A percentile compares a stretch with the other conserved stretches of the same genome.
These are phyloP conservation scores for Cylindrotheca closterium DNA, from an alignment of 108 stramenopile species.

Conservation along the genomic window DNA sequence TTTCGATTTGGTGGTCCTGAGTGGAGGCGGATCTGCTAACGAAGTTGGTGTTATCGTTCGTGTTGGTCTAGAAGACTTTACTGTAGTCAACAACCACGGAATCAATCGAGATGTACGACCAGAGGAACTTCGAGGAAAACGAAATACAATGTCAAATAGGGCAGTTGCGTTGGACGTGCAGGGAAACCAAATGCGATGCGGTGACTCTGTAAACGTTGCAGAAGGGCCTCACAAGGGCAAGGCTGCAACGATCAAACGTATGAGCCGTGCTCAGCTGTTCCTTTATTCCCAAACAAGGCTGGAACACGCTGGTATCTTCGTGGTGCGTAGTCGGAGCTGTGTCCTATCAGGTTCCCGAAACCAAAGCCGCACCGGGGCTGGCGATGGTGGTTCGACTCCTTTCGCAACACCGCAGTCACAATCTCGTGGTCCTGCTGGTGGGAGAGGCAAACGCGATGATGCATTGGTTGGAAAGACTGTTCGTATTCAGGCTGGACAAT, in stretches of 20 bases:
- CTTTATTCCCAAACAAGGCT: slow-evolving; percentile 85
- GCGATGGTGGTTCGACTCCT: slow-evolving; percentile 58
- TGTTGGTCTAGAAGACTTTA: slow-evolving; percentile 91
- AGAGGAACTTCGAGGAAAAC: slow-evolving; percentile 89
- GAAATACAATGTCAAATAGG: slow-evolving; percentile 74
- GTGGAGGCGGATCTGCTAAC: slow-evolving; percentile 87
- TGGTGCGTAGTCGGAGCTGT: slow-evolving; percentile 85
- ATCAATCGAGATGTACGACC: slow-evolving; percentile 82
- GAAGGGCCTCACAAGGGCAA: slow-evolving; percentile 91
- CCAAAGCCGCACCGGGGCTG: slow-evolving; percentile 52
- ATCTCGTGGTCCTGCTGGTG: slow-evolving; percentile 43
- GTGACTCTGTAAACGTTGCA: slow-evolving; percentile 84
- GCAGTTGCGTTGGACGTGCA: slow-evolving; percentile 89
- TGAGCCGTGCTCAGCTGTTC: slow-evolving; percentile 88
- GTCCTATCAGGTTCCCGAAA: slow-evolving; percentile 68
- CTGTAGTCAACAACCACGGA: slow-evolving; percentile 89
- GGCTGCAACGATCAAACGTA: slow-evolving; percentile 87
- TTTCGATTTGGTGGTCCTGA: slow-evolving; percentile 86
- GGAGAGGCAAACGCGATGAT: slow-evolving; percentile 68
- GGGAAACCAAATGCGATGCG: slow-evolving; percentile 81
- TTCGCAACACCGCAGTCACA: slow-evolving; percentile 74
- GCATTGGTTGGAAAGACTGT: slow-evolving; percentile 88
- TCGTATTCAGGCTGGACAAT: slow-evolving; percentile 87
- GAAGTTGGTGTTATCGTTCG: slow-evolving; percentile 92
- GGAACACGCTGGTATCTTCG: slow-evolving; percentile 89